phyloP scores from a whole-genome alignment of 2,329 filamentous ascomycete species.

The Penicillium janthinellum region DNA sequence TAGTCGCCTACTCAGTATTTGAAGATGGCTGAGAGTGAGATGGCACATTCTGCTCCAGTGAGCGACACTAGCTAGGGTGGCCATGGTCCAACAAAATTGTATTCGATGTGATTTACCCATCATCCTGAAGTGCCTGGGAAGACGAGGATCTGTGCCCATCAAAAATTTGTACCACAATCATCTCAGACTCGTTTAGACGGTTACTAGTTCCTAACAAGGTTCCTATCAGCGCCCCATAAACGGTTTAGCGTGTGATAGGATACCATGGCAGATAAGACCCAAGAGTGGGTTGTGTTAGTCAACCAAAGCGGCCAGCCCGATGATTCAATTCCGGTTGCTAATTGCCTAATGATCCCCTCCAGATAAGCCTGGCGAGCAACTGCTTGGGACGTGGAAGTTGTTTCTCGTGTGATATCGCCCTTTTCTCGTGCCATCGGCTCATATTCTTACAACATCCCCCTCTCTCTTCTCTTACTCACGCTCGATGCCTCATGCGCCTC shows the following conservation, averaged over 20 bases:
- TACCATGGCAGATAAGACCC: background rate
- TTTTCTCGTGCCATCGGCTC: background rate
- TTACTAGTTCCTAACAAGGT: background rate
- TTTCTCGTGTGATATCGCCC: background rate
- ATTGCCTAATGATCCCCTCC: background rate
- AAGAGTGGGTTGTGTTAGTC: slow-evolving; percentile 3
- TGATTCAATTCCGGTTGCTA: slow-evolving; percentile 6
- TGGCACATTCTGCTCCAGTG: background rate
- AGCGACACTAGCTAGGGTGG: background rate
- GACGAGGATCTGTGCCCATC: background rate
- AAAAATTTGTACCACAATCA: background rate
- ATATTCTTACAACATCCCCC: background rate
- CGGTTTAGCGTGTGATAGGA: slow-evolving; percentile 9
- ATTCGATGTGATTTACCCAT: background rate
- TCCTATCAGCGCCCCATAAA: slow-evolving; percentile 1
- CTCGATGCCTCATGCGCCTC: slow-evolving; percentile 3
- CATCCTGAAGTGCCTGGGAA: background rate
- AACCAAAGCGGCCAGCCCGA: slow-evolving; percentile 2
- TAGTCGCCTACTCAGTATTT: background rate
- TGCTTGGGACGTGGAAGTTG: background rate
- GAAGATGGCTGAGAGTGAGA: background rate
- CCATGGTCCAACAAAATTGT: background rate
- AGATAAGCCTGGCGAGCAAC: slow-evolving; percentile 5
- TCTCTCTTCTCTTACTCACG: background rate
- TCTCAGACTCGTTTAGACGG: background rate